Evolutionary conservation across 371 early-diverging fungal species (phyloP).

Genomic region (Actinomortierella wolfii): DNA sequence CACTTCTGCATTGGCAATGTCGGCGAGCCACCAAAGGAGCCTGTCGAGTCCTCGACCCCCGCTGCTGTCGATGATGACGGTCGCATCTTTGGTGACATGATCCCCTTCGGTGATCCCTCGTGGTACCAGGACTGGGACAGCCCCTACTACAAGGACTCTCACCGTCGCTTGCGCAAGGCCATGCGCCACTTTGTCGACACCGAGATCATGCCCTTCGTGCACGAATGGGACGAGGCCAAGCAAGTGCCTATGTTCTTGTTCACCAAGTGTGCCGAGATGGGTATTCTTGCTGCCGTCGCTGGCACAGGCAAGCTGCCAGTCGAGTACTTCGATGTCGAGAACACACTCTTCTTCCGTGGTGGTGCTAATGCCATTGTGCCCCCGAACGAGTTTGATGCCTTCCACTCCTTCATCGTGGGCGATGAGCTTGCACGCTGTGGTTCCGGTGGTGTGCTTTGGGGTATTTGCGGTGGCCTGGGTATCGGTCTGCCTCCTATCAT

Average conservation of each 20-base stretch:
- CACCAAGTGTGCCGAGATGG: constrained; percentile 73
- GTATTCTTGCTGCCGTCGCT: constrained; percentile 70
- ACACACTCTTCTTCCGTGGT: constrained; percentile 31
- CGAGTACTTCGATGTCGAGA: constrained; percentile 40
- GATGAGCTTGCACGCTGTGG: constrained; percentile 88
- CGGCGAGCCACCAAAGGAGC: constrained; percentile 48
- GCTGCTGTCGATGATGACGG: constrained; percentile 31
- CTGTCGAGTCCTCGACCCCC: constrained; percentile 19
- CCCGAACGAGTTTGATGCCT: constrained; percentile 70
- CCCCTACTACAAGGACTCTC: constrained; percentile 81
- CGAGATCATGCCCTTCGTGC: constrained; percentile 80
- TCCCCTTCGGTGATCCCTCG: constrained; percentile 85
- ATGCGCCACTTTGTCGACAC: constrained; percentile 80
- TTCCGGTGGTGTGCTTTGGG: constrained; percentile 88
- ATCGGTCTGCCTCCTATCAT: constrained; percentile 84
- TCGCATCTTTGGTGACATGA: constrained; percentile 72
- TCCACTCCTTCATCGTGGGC: constrained; percentile 76
- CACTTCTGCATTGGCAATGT: constrained; percentile 64
- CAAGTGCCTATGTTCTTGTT: constrained; percentile 70
- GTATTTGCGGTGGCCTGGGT: constrained; percentile 73
- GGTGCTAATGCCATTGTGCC: constrained; percentile 53
- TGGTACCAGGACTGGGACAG: constrained; percentile 83
- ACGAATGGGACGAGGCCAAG: constrained; percentile 90
- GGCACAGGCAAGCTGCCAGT: constrained; percentile 50
- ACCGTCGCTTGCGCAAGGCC: constrained; percentile 68